phyloP scores from a whole-genome alignment of 805 yeast genomes.

The Sungouiozyma intestinalis region DNA sequence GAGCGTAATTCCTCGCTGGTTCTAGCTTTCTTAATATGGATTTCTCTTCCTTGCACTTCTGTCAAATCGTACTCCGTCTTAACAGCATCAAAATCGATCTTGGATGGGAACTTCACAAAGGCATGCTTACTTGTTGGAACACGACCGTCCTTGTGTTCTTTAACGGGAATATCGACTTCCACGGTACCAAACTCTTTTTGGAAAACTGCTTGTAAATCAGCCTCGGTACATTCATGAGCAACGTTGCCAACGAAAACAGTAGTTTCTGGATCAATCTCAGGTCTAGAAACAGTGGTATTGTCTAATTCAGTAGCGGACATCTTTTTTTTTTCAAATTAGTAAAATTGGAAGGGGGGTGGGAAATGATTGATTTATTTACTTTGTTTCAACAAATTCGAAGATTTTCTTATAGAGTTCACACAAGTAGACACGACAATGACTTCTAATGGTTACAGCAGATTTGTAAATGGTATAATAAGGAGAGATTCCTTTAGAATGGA shows the following conservation, averaged over 20 bases:
- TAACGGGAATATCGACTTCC: slow-evolving; percentile 24
- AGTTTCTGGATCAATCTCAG: slow-evolving; percentile 23
- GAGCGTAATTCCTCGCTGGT: slow-evolving; percentile 10
- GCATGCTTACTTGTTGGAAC: slow-evolving; percentile 24
- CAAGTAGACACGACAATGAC: background rate
- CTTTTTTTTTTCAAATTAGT: background rate
- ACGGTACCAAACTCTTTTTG: slow-evolving; percentile 20
- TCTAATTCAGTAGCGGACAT: slow-evolving; percentile 3
- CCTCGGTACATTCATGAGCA: slow-evolving; percentile 21
- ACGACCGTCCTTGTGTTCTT: slow-evolving; percentile 14
- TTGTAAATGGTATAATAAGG: no score
- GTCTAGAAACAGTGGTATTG: slow-evolving; percentile 1
- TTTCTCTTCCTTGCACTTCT: slow-evolving; percentile 24
- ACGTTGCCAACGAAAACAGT: slow-evolving; percentile 28
- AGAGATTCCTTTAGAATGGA: background rate
- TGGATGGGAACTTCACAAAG: slow-evolving; percentile 24
- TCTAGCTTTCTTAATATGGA: slow-evolving; percentile 24
- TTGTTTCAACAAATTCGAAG: background rate
- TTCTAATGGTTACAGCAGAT: background rate
- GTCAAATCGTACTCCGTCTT: slow-evolving; percentile 23
- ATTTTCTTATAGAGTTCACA: background rate
- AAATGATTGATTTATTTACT: background rate
- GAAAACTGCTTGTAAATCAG: slow-evolving; percentile 21
- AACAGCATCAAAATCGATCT: slow-evolving; percentile 24
- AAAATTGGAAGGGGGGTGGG: background rate